Evolutionary conservation across 768 basidiomycete genomes (phyloP), one percentile per base, ranked within the genome.

Genomic region (Boletus rubroflammeus): DNA sequence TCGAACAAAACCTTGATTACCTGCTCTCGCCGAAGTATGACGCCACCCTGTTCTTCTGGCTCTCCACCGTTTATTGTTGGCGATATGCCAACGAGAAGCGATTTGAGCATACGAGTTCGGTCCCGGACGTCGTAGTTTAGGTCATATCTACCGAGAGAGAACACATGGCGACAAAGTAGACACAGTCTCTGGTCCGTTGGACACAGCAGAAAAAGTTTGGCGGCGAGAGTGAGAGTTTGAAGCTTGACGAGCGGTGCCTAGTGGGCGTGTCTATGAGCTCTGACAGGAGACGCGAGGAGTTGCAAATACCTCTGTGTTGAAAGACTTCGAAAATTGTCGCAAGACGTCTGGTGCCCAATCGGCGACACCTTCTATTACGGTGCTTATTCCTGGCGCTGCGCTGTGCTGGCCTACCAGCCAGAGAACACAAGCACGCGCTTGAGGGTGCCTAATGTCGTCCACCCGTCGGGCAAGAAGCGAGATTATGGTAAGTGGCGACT

Each of bases 361-460:
- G 5, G 76, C 83, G 8, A 93, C 71, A 15, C 84, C 85, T 47
- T 82, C 80, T 2, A 81, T 75, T 1, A 75, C 69, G 17, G 70
- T 58, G 10, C 44, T 44, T 25, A 62, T 64, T 38, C 72, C 72
- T 17, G 67, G 64, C 6, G 71, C 68, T 14, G 78, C 77, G 17
- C 88, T 82, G 65, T 92, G 92, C 67, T 97, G 93, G 0, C 96
- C 95, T 0, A 93, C 93, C 0, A 98, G 81, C 93, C 96, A 97
- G 25, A 93, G 73, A 1, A 98, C 84, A 60, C 90, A 93, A 0
- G 95, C 93, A 29, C 91, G 76, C 1, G 95, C 93, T 62, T 84
- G 81, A 1, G 85, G 76, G 61, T 94, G 90, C 7, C 75, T 80
- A 47, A 98, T 90, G 48, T 84, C 85, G 45, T 93, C 90, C 43